These are phyloP conservation scores for Hibiscus tridactylites DNA, from an alignment of 345 rosid species.

Conservation along the genomic window DNA sequence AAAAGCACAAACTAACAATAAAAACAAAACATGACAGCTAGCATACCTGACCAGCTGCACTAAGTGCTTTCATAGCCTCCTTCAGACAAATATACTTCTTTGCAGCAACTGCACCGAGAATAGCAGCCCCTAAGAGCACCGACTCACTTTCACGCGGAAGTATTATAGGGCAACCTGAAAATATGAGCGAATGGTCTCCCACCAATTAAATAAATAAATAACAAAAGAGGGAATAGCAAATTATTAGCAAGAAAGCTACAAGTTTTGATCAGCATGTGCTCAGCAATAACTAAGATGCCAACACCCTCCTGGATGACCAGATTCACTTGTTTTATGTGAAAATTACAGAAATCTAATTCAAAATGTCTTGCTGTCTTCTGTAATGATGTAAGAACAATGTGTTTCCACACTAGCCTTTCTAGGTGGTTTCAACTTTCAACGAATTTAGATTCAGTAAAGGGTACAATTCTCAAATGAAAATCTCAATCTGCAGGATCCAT, in stretches of 20 bases:
- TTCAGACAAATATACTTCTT: slow-evolving; percentile 54
- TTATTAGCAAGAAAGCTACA: not conserved
- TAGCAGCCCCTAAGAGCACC: slow-evolving; percentile 87
- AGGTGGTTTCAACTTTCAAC: not conserved
- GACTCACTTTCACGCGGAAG: slow-evolving; percentile 90
- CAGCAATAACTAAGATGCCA: not conserved
- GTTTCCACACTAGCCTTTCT: not conserved
- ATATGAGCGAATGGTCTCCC: not conserved
- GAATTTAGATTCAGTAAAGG: not conserved
- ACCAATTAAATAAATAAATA: not conserved
- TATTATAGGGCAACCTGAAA: slow-evolving; percentile 73
- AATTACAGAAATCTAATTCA: not conserved
- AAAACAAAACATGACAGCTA: not conserved
- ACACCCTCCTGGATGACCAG: not conserved
- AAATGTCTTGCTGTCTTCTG: not conserved
- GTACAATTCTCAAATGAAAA: not conserved
- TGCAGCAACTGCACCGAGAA: slow-evolving; percentile 84
- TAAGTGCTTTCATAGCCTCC: slow-evolving; percentile 83
- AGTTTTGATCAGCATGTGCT: not conserved
- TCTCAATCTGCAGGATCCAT: not conserved
- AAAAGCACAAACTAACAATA: not conserved
- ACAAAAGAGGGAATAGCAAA: not conserved
- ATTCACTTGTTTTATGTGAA: not conserved
- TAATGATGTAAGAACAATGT: not conserved
- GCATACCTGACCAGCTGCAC: slow-evolving; percentile 81